These are phyloP conservation scores for Phytophthora cryptogea DNA, from an alignment of 352 stramenopile species.

Conservation along the genomic window DNA sequence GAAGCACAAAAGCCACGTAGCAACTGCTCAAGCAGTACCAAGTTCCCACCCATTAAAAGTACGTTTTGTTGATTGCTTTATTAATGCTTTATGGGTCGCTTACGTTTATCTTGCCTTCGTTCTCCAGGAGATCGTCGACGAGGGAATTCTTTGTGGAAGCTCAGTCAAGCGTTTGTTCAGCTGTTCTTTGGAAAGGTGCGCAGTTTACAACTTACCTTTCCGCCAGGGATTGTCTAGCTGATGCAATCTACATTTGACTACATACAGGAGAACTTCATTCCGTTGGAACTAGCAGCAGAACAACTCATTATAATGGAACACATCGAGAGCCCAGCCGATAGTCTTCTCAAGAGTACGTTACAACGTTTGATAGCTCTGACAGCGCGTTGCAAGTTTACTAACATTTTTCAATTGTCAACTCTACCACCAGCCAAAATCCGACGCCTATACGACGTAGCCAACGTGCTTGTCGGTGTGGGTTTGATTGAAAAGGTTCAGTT, in stretches of 20 bases:
- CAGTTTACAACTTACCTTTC: conserved; percentile 8
- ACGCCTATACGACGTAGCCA: conserved; percentile 97
- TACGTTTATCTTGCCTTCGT: background rate
- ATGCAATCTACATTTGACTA: background rate
- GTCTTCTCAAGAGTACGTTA: conserved; percentile 79
- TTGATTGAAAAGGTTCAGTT: conserved; percentile 92
- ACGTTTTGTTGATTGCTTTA: conserved; percentile 3
- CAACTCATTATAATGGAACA: conserved; percentile 92
- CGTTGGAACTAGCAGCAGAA: conserved; percentile 93
- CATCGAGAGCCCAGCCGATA: conserved; percentile 72
- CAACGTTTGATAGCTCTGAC: background rate
- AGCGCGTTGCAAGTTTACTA: background rate
- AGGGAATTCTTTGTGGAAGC: conserved; percentile 89
- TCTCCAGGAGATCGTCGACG: conserved; percentile 53
- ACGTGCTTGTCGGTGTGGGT: conserved; percentile 93
- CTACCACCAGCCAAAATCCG: conserved; percentile 91
- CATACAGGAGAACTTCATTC: conserved; percentile 88
- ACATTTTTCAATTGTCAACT: conserved; percentile 3
- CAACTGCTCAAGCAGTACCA: conserved; percentile 30
- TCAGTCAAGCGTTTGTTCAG: conserved; percentile 96
- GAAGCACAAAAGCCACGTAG: conserved; percentile 41
- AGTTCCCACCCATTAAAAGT: conserved; percentile 71
- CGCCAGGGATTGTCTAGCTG: conserved; percentile 1
- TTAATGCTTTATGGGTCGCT: background rate
- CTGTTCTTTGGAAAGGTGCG: conserved; percentile 91